Base-by-base conservation (phyloP, 371 early-diverging fungal species). In the Mortierella sp. region DNA sequence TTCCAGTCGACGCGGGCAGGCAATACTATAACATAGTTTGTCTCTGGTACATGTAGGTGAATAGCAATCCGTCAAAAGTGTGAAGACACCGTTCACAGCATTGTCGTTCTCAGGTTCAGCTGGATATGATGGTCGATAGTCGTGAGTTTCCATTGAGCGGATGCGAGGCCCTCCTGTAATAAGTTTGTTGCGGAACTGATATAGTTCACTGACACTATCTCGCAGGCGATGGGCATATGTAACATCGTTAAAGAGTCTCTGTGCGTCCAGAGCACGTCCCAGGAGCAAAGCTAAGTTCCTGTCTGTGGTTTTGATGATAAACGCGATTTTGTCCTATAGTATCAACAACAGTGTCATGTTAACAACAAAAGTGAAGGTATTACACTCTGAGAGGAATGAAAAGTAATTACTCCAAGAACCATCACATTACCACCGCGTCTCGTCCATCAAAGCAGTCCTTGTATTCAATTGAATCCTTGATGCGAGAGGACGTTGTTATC, bases 231-330 rank as follows among this genome's bases (percentile, higher is more conserved):
- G 91, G 45, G 89, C 90, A 67, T 92, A 95, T 16, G 88, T 90
- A 24, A 95, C 95, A 80, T 96, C 95, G 66, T 94, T 93, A 71
- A 96, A 94, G 65, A 95, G 89, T 51, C 85, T 87, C 76, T 96
- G 96, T 12, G 91, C 85, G 72, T 93, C 95, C 67, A 96, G 74
- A 10, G 94, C 90, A n/a, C 96, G 86, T 3, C 96, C 96, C 12
- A 94, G 78, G 2, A 94, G 80, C 5, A 96, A 74, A 1, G 95
- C 93, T 53, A 95, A 70, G 59, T 95, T 94, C 50, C 97, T 87
- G 71, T 96, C 96, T 3, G 84, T 88, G 0, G 95, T 90, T 63
- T 88, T 85, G 71, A 95, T 92, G 30, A 95, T 86, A 10, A 67
- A 79, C 1, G 83, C 82, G 30, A 95, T 72, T 60, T 87, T 89